Conservation (phyloP, 202 grass and related monocot genomes). For the Digitaria exilis region DNA sequence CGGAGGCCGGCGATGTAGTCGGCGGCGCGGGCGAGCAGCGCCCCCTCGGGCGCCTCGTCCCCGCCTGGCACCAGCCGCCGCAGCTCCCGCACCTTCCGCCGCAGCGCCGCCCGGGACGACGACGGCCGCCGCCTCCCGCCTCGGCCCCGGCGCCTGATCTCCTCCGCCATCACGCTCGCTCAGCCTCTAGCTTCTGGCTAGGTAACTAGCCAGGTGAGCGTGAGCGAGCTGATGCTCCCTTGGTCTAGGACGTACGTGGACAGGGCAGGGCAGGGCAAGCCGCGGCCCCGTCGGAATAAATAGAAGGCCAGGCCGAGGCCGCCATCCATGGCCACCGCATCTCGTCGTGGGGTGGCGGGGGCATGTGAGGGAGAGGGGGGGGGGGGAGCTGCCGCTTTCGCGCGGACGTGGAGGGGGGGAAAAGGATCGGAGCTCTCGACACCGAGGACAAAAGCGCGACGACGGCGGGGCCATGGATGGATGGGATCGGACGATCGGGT, state of each 20-base stretch:
- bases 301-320: conserved; percentile 14
- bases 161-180: conserved; percentile 21
- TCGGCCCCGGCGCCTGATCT: not conserved
- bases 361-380: not conserved
- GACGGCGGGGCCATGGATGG: not conserved
- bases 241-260: not conserved
- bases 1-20: conserved; percentile 65
- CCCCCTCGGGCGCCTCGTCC: conserved; percentile 37
- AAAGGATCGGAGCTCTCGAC: not conserved
- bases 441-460: not conserved
- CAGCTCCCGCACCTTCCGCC: conserved; percentile 75
- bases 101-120: conserved; percentile 33
- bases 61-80: conserved; percentile 65
- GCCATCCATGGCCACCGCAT: not conserved
- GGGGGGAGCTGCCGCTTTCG: not conserved
- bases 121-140: not conserved
- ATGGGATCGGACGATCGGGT: not conserved
- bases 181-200: not conserved
- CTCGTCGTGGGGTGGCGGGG: not conserved
- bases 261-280: not conserved
- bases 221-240: no score
- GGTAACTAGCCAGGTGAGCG: not conserved
- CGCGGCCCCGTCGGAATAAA: not conserved
- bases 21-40: conserved; percentile 55
- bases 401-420: not conserved